phyloP scores from a whole-genome alignment of 2,329 filamentous ascomycete genomes.

The Fulvia fulva region DNA sequence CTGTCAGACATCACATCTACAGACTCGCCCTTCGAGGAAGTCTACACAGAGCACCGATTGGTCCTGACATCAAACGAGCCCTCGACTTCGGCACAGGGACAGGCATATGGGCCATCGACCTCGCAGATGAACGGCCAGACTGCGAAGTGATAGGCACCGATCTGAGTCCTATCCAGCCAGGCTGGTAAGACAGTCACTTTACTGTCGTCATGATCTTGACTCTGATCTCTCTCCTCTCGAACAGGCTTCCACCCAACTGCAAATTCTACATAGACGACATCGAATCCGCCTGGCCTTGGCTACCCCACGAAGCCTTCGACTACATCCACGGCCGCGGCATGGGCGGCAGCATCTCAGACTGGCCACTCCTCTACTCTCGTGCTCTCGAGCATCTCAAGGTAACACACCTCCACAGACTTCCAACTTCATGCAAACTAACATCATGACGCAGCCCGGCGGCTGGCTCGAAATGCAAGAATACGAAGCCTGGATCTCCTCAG shows the following conservation, averaged over 20 bases:
- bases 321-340: constrained; percentile 28
- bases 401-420: background rate
- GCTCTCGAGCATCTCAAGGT: constrained; percentile 20
- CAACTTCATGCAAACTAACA: background rate
- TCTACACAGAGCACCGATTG: constrained; percentile 12
- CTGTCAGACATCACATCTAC: constrained; percentile 15
- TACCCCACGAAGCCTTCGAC: constrained; percentile 25
- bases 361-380: constrained; percentile 22
- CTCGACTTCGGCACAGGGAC: constrained; percentile 22
- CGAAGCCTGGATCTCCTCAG: constrained; percentile 21
- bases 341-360: constrained; percentile 25
- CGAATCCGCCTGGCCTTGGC: constrained; percentile 14
- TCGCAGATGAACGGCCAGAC: constrained; percentile 25
- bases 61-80: constrained; percentile 6
- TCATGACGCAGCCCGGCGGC: constrained; percentile 26
- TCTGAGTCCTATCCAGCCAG: constrained; percentile 28
- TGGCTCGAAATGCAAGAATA: constrained; percentile 40
- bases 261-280: constrained; percentile 21
- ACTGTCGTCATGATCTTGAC: no score
- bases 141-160: constrained; percentile 26
- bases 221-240: no score
- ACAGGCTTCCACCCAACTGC: constrained; percentile 14
- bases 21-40: constrained; percentile 10
- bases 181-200: no score
- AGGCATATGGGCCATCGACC: constrained; percentile 35